Conservation (phyloP, 768 basidiomycete species). For the Auricularia cornea region DNA sequence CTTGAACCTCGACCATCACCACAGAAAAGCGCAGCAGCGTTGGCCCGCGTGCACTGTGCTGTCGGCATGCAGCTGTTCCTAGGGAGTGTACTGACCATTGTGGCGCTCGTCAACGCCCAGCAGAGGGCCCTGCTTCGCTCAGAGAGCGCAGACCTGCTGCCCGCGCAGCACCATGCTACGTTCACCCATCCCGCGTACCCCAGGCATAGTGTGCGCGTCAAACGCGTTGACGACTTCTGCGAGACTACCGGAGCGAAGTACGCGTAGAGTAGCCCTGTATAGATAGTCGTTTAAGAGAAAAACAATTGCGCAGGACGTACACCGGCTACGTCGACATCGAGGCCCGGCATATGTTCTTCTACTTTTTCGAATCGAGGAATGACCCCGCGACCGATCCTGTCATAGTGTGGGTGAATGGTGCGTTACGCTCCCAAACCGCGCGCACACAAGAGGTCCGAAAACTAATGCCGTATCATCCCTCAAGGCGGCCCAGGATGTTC, state of each 20-base stretch:
- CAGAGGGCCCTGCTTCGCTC: too few relatives aligned
- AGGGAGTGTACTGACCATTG: too few relatives aligned
- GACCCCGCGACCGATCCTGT: constrained; percentile 18
- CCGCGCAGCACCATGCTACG: background rate
- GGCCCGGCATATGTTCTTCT: constrained; percentile 10
- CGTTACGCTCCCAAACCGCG: background rate
- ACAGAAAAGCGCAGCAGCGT: too few relatives aligned
- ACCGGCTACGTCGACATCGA: constrained; percentile 13
- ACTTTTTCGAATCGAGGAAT: constrained; percentile 21
- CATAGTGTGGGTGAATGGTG: constrained; percentile 21
- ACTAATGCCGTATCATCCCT: too few relatives aligned
- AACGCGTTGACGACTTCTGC: constrained; percentile 4
- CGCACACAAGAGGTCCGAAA: too few relatives aligned
- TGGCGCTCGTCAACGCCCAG: too few relatives aligned
- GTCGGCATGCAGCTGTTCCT: too few relatives aligned
- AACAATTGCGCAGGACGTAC: constrained; percentile 1
- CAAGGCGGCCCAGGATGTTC: background rate
- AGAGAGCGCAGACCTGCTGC: too few relatives aligned
- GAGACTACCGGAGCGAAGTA: constrained; percentile 3
- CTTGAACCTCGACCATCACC: too few relatives aligned
- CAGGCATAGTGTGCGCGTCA: constrained; percentile 5
- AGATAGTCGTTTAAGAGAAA: background rate
- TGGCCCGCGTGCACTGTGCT: too few relatives aligned
- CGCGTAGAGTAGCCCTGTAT: background rate
- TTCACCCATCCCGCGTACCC: constrained; percentile 4